Evolutionary conservation across 1,284 basidiomycete species (phyloP).

Genomic region (Marasmius tenuissimus): DNA sequence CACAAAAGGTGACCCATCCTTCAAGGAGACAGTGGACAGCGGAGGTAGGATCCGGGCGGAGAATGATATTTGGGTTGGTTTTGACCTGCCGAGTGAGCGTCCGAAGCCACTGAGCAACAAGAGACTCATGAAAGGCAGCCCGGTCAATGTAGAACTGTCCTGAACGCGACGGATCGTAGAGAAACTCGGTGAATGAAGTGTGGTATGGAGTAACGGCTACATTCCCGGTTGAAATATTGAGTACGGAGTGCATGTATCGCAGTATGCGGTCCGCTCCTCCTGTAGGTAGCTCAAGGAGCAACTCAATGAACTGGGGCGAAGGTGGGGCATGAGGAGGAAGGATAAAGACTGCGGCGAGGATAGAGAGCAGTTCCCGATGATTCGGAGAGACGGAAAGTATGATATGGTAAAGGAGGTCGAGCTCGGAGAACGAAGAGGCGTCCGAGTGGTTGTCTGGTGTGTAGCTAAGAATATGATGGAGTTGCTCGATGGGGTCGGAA

Average conservation of each 20-base stretch:
- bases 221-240: not conserved
- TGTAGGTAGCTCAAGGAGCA: not conserved
- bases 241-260: not conserved
- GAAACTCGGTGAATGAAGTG: not conserved
- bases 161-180: not conserved
- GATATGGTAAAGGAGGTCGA: conserved; percentile 17
- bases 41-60: too few relatives aligned
- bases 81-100: too few relatives aligned
- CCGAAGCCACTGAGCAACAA: not conserved
- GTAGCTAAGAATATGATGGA: conserved; percentile 17
- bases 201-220: not conserved
- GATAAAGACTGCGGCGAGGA: not conserved
- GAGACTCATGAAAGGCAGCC: not conserved
- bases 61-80: too few relatives aligned
- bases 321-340: not conserved
- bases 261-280: not conserved
- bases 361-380: too few relatives aligned
- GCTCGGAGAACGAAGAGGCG: conserved; percentile 19
- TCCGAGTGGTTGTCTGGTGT: not conserved
- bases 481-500: conserved; percentile 20
- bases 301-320: not conserved
- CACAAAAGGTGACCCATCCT: too few relatives aligned
- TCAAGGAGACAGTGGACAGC: too few relatives aligned
- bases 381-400: not conserved
- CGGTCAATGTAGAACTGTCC: not conserved